Evolutionary conservation across 129 eudicot species (phyloP), one percentile per base, ranked within the genome.

Genomic region (Tanacetum coccineum): DNA sequence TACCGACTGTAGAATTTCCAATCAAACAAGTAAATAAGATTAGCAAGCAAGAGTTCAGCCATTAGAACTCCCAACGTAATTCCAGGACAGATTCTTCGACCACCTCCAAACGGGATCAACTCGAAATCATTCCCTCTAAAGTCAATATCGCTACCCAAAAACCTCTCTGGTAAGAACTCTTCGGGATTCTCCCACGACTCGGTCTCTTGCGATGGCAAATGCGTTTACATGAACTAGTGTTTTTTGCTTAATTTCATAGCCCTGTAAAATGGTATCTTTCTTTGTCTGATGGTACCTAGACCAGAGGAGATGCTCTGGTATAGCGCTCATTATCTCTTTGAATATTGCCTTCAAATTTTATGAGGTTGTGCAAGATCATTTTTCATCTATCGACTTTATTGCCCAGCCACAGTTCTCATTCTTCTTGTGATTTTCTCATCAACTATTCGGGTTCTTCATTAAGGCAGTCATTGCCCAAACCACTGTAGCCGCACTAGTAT

Each of bases 61-160:
- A 40, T 20, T 2, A 65, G 3, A n/a, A 45, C 56, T 22, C 79
- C 83, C 68, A 68, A 21, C 20, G 61, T 28, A 18, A 68, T 75
- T 66, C 80, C 81, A 0, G 84, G 84, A n/a, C 83, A 79, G 5
- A 59, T 66, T 59, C 83, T n/a, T n/a, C n/a, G n/a, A n/a, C n/a
- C n/a, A n/a, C n/a, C n/a, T n/a, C n/a, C n/a, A n/a, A n/a, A n/a
- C n/a, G n/a, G n/a, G n/a, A n/a, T n/a, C n/a, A n/a, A n/a, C n/a
- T n/a, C n/a, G n/a, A n/a, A n/a, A n/a, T n/a, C n/a, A n/a, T n/a
- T n/a, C n/a, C 80, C 84, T 65, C 54, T 70, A 9, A 75, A 22
- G 25, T 22, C 25, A 22, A 22, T 22, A 22, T 22, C 25, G 25
- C 25, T 22, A 22, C 25, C 25, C 25, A 22, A 22, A 22, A 22